Conservation (phyloP, 148 eudicot genomes). For the Persicaria maculosa region DNA sequence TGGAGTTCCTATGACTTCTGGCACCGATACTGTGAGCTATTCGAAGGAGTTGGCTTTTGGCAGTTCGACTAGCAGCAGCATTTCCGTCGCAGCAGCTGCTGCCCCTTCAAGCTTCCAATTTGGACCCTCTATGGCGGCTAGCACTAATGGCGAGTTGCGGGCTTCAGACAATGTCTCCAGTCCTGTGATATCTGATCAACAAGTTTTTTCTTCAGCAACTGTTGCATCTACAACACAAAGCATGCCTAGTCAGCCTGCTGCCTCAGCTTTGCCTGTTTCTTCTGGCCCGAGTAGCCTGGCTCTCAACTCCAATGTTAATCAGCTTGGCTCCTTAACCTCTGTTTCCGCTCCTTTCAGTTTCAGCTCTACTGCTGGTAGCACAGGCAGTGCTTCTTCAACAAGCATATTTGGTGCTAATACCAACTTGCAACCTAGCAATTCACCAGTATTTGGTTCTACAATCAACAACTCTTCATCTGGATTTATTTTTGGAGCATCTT, state of each 20-base stretch:
- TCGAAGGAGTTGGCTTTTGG: conserved; percentile 23
- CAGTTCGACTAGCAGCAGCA: conserved; percentile 17
- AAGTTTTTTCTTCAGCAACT: conserved; percentile 19
- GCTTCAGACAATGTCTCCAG: conserved; percentile 21
- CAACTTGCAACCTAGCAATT: conserved; percentile 29
- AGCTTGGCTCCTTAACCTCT: conserved; percentile 25
- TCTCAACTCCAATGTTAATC: conserved; percentile 20
- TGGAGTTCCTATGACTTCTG: conserved; percentile 24
- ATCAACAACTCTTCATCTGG: conserved; percentile 20
- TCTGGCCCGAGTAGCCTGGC: conserved; percentile 28
- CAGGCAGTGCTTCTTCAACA: conserved; percentile 19
- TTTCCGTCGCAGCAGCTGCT: conserved; percentile 21
- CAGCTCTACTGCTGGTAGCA: conserved; percentile 21
- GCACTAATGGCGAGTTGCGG: conserved; percentile 21
- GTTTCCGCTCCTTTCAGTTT: conserved; percentile 21
- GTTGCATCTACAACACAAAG: conserved; percentile 22
- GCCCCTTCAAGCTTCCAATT: conserved; percentile 22
- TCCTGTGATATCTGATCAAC: conserved; percentile 18
- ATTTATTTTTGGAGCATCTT: conserved; percentile 28
- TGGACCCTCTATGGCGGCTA: conserved; percentile 23
- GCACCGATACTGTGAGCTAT: conserved; percentile 21
- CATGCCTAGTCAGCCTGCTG: conserved; percentile 22
- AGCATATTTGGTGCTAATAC: conserved; percentile 18
- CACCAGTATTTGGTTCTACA: conserved; percentile 22
- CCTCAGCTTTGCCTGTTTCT: conserved; percentile 20